Base-by-base conservation (phyloP, 176 grass and related monocot genomes). In the Alopecurus myosuroides region DNA sequence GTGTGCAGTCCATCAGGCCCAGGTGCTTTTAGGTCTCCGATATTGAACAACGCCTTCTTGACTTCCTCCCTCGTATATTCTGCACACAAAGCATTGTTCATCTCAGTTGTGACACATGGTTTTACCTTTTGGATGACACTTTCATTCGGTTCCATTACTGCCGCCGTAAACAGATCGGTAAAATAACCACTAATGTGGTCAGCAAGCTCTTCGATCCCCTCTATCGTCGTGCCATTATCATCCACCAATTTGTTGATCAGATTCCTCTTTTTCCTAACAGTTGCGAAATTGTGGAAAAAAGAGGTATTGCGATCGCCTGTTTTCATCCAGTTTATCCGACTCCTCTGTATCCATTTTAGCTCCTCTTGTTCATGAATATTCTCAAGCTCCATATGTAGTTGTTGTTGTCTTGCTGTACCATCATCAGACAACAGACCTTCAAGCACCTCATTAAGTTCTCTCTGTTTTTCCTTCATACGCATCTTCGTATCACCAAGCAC, bases 371-470 rank as follows among this genome's bases (percentile, higher is more conserved):
- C 63, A 20, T 12, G 17, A 6, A 66, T 0, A 9, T 19, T 19
- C 8, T 33, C 15, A 20, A 19, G 3, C 5, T 18, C 17, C 5
- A 19, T 7, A 3, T 66, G 30, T 1, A 50, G 4, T 6, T 3
- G 3, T 50, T 50, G 48, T 2, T 18, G 14, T 6, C 6, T 19
- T 18, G 48, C 15, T 1, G 48, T 50, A 0, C 17, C 48, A 1
- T 50, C 31, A 36, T 66, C 30, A 2, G 63, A 18, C 2, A 66
- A 0, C 0, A 13, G 15, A 0, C 63, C 14, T 1, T 11, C 28
- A 0, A 11, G 12, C 3, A 30, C 4, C 0, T 4, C 4, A 5
- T 66, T 17, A 0, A 66, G 13, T 0, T 66, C 63, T 0, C 3
- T 9, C 1, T 66, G 31, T 1, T 20, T 1, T 0, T 15, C 6